Base-by-base conservation (phyloP, 2,329 filamentous ascomycete genomes). In the Lecanoromycetidae sp. region DNA sequence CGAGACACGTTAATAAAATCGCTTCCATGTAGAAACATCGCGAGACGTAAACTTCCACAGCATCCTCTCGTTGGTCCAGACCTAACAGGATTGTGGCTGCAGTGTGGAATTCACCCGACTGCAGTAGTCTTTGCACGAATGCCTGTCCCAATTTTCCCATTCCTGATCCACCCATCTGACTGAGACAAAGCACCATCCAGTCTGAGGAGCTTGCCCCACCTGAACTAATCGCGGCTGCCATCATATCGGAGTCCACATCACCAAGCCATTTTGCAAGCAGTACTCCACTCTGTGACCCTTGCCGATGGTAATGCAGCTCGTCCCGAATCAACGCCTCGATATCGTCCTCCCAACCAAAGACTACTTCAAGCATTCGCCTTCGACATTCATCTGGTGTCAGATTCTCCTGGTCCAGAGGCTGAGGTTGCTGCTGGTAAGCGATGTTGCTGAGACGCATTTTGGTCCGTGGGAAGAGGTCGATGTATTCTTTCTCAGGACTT, bases 111-210 rank as follows among this genome's bases (percentile, higher is more conserved):
- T 98, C 91, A 23, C 87, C 87, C 53, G 82, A 85, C 62, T 93
- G 87, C 1, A 98, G 74, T 1, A 98, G 72, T 41, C 87, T 80
- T 62, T 94, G 88, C 1, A 94, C 86, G 56, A 94, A 94, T 3
- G 87, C 82, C 49, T 90, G 83, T 1, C 86, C 87, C 13, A 96
- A 78, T 62, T 94, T 93, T 17, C 47, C 48, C 61, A 93, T 88
- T 57, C 78, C 72, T 52, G 79, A 71, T 2, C 79, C 76, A 43
- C 84, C 87, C 65, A 96, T 93, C 33, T 86, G 84, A 59, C 86
- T 94, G 43, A 98, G 67, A 9, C 91, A 90, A 29, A 98, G 70
- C 49, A 96, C 68, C 87, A 98, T 95, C 91, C 91, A 98, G 64
- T 96, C 91, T 0, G 86, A 85, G 2, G 84, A 87, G 8, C 87